Evolutionary conservation across 1,139 yeast genomes (phyloP).

Genomic region (Nakaseomyces bracarensis): DNA sequence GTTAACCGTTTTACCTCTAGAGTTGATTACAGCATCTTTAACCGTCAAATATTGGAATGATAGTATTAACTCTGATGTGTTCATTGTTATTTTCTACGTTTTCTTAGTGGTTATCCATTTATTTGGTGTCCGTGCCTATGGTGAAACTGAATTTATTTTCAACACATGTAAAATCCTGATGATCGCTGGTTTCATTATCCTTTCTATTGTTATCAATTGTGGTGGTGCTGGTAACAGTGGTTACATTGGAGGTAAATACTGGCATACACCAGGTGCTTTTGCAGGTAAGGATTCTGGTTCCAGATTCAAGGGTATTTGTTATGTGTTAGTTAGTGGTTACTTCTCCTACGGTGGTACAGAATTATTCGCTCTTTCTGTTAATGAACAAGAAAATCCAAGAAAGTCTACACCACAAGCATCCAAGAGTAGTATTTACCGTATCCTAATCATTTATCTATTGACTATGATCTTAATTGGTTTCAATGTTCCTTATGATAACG

Average conservation of each 20-base stretch:
- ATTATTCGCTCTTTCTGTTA: conserved; percentile 74
- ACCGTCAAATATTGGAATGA: conserved; percentile 58
- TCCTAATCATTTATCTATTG: conserved; percentile 49
- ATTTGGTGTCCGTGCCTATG: conserved; percentile 60
- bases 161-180: conserved; percentile 50
- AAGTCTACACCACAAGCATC: conserved; percentile 62
- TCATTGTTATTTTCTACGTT: conserved; percentile 51
- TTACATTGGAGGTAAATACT: conserved; percentile 52
- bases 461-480: conserved; percentile 54
- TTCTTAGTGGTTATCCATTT: conserved; percentile 46
- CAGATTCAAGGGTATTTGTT: conserved; percentile 64
- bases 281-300: conserved; percentile 15
- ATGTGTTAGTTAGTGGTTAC: conserved; percentile 73
- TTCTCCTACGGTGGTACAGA: conserved; percentile 81
- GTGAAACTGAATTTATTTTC: conserved; percentile 59
- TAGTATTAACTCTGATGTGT: conserved; percentile 51
- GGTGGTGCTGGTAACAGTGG: conserved; percentile 59
- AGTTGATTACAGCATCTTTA: conserved; percentile 67
- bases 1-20: conserved; percentile 68
- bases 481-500: conserved; percentile 51
- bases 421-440: conserved; percentile 59
- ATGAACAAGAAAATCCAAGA: conserved; percentile 73
- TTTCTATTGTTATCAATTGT: conserved; percentile 48
- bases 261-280: conserved; percentile 53
- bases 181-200: conserved; percentile 51